Base-by-base conservation (phyloP, 1,284 basidiomycete species). In the Austroboletus rostrupii region DNA sequence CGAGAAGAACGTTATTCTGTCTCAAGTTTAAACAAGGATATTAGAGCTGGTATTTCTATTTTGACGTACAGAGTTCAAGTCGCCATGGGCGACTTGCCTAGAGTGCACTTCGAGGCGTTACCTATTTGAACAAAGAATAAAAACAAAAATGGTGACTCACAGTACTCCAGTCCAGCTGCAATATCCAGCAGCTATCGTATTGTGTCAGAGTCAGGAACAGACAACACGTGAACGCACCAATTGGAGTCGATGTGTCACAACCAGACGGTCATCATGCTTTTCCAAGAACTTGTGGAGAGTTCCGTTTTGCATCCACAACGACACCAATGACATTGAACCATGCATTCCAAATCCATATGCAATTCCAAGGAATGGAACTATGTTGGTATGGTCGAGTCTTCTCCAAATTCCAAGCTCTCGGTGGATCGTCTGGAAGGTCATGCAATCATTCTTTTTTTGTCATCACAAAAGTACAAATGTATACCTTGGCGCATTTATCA, bases 261-360 rank as follows among this genome's bases (percentile, higher is more conserved):
- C 5, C 0, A 65, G 19, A 3, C 32, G 32, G 1, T 21, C 5
- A 2, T 52, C 31, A 20, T 50, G 10, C n/a, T 41, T 45, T 5
- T 23, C 12, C n/a, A 63, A 19, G 33, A 53, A 60, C 1, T 16
- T 6, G 2, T 50, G 42, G 6, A 61, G 43, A 3, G 48, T 47
- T 2, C 33, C 54, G n/a, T 61, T 59, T 1, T 32, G 43, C 50
- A 61, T 58, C 60, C 60, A 61, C n/a, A 49, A 23, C 6, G 61
- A 59, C 7, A 61, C 53, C 23, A 61, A 33, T 0, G 57, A 53
- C 26, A 44, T 48, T 3, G 50, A 38, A 10, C 21, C 47, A 13
- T 7, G 1, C 47, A 53, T 48, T 16, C 59, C 60, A 28, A 41
- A 41, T 9, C 57, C 49, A 23, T 55, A 36, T 4, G 52, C 28